Base-by-base conservation (phyloP, 805 yeast species). In the Pichia manshurica region DNA sequence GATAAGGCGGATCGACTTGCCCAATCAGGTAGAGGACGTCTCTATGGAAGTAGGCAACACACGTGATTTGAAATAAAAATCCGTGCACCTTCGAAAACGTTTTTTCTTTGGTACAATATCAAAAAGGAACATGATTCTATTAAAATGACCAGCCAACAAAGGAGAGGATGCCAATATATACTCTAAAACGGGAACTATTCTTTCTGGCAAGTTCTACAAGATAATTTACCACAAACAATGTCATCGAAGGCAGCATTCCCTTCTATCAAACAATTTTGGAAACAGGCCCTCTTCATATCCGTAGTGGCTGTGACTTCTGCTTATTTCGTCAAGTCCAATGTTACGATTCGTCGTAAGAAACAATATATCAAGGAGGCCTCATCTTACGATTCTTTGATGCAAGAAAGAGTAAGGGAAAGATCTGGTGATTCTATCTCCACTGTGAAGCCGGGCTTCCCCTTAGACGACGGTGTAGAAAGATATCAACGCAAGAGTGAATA, bases 401-500 rank as follows among this genome's bases (percentile, higher is more conserved):
- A 54, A 43, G 54, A 57, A 21, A 45, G 58, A 28, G 50, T 51
- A 12, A 50, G 49, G 34, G 55, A 50, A 23, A 42, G 55, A 29
- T 46, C 53, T 29, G 58, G 55, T 16, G 48, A 49, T 4, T 40
- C 55, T 1, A 61, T 60, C 15, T 57, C 64, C 16, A 62, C 61
- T 31, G 59, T 58, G 7, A 57, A 55, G 29, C 68, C 69, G 5
- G 70, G 69, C 10, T 65, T 66, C 45, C 68, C 69, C 7, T 53
- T 56, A 7, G 56, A 60, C 19, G 58, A 57, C n/a, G 61, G 55
- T 10, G 64, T 59, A 32, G 67, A 68, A 40, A 64, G 83, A 21
- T 67, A 64, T 20, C 57, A 64, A 39, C 67, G 89, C 51, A 79
- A 79, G 52, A 77, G 83, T 45, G 79, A 75, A 56, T 85, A 74